These are phyloP conservation scores for Microthlaspi erraticum DNA, from an alignment of 345 rosid species.

Conservation along the genomic window DNA sequence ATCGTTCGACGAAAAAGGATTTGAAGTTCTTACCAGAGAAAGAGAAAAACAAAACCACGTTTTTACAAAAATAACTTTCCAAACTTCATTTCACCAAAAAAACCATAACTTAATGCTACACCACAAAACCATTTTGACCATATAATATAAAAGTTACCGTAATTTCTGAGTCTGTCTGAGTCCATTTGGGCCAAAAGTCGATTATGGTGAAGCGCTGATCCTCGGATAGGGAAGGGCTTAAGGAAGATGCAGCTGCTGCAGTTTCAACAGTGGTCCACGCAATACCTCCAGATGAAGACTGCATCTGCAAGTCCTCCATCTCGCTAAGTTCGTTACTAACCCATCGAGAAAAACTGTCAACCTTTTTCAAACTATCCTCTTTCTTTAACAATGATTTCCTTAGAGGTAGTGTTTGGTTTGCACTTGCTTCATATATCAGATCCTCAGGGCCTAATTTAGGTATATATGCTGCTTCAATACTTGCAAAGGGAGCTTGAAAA, in stretches of 20 bases:
- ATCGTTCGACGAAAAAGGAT: background rate
- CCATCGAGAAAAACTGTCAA: conserved; percentile 91
- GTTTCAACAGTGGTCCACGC: conserved; percentile 74
- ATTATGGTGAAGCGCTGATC: conserved; percentile 79
- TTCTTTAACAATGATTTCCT: conserved; percentile 54
- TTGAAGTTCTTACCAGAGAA: conserved; percentile 12
- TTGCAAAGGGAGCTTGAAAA: conserved; percentile 44
- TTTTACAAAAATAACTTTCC: background rate
- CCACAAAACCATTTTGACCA: background rate
- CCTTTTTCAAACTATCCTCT: conserved; percentile 66
- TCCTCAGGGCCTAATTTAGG: conserved; percentile 51
- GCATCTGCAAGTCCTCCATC: conserved; percentile 74
- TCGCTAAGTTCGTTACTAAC: conserved; percentile 79
- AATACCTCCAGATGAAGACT: conserved; percentile 77
- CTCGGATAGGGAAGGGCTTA: conserved; percentile 81
- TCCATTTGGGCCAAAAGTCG: conserved; percentile 88
- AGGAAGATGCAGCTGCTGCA: conserved; percentile 75
- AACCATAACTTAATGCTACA: background rate
- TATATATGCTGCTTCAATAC: conserved; percentile 48
- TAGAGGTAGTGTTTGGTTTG: conserved; percentile 42
- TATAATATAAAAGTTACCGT: conserved; percentile 55
- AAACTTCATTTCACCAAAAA: conserved; percentile 8
- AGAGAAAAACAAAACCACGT: conserved; percentile 12
- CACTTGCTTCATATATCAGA: conserved; percentile 52
- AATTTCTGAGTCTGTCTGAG: conserved; percentile 60